Percentiles rank a stretch among this genome's conserved stretches.
Conservation (phyloP, 179 eudicot genomes). For the Gypsophila paniculata region DNA sequence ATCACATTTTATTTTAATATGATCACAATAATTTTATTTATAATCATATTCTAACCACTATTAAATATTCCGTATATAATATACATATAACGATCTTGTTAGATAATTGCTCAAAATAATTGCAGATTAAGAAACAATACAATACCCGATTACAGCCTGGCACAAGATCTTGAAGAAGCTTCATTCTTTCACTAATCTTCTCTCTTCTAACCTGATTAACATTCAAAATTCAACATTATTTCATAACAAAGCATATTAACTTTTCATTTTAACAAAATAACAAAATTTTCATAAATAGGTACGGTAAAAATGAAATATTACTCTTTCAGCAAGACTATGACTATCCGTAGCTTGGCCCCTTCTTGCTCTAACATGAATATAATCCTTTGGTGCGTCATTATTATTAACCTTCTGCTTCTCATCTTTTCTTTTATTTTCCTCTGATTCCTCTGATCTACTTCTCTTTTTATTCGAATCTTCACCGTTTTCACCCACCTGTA, state of each 20-base stretch:
- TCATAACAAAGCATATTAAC: neutral
- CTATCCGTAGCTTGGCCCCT: slow-evolving; percentile 98
- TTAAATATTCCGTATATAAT: no score
- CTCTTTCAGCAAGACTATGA: slow-evolving; percentile 77
- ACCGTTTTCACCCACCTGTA: slow-evolving; percentile 39
- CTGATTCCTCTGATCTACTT: slow-evolving; percentile 37
- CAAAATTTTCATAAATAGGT: neutral
- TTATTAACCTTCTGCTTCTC: slow-evolving; percentile 37
- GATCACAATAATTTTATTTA: no score
- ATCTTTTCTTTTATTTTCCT: slow-evolving; percentile 30
- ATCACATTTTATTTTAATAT: no score
- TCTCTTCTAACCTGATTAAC: slow-evolving; percentile 76
- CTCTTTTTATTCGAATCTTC: slow-evolving; percentile 43
- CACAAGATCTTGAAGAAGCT: slow-evolving; percentile 90
- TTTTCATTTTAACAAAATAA: neutral
- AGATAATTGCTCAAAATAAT: no score
- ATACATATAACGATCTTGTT: no score
- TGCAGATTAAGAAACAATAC: neutral
- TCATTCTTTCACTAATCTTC: slow-evolving; percentile 93
- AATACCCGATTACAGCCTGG: slow-evolving; percentile 94
- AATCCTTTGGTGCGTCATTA: slow-evolving; percentile 70
- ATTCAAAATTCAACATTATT: slow-evolving; percentile 13
- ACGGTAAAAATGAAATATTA: neutral
- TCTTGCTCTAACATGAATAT: slow-evolving; percentile 96
- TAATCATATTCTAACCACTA: no score